Conservation (phyloP, 2,329 filamentous ascomycete species). For the Trichoderma sp. region DNA sequence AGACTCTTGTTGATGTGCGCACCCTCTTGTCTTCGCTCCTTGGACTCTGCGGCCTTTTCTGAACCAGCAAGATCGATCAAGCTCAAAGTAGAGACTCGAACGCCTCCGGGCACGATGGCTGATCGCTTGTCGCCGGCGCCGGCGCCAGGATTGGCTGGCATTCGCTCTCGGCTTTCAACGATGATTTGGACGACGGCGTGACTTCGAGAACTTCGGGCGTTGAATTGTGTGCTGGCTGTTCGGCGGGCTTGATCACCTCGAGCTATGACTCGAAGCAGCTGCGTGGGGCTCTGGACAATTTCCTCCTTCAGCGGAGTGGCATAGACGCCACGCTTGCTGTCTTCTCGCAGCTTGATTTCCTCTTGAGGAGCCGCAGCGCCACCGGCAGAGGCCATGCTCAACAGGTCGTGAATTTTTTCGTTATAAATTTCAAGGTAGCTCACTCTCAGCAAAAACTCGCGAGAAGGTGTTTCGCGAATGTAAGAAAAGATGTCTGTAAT, state of each 20-base stretch:
- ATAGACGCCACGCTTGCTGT: constrained; percentile 95
- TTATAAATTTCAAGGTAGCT: constrained; percentile 99
- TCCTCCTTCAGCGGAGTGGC: constrained; percentile 96
- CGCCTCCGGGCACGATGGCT: constrained; percentile 77
- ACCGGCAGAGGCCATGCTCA: constrained; percentile 69
- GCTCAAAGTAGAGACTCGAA: constrained; percentile 91
- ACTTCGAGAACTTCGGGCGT: constrained; percentile 92
- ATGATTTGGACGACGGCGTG: constrained; percentile 99
- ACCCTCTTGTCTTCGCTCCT: constrained; percentile 90
- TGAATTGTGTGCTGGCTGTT: constrained; percentile 95
- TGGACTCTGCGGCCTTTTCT: constrained; percentile 92
- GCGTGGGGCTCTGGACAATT: constrained; percentile 96
- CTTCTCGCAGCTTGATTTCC: constrained; percentile 95
- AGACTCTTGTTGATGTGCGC: constrained; percentile 99
- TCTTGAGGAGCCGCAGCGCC: constrained; percentile 67
- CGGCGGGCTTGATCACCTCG: constrained; percentile 87
- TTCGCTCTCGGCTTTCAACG: constrained; percentile 90
- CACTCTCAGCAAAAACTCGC: constrained; percentile 91
- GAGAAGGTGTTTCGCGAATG: constrained; percentile 91
- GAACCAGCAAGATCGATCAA: constrained; percentile 96
- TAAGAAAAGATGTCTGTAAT: constrained; percentile 99
- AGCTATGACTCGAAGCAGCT: constrained; percentile 91
- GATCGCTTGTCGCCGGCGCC: constrained; percentile 60
- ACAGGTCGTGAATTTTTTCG: constrained; percentile 90
- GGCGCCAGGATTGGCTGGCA: constrained; percentile 51